phyloP scores from a whole-genome alignment of 75 land plant species.

The Gnetum montanum region DNA sequence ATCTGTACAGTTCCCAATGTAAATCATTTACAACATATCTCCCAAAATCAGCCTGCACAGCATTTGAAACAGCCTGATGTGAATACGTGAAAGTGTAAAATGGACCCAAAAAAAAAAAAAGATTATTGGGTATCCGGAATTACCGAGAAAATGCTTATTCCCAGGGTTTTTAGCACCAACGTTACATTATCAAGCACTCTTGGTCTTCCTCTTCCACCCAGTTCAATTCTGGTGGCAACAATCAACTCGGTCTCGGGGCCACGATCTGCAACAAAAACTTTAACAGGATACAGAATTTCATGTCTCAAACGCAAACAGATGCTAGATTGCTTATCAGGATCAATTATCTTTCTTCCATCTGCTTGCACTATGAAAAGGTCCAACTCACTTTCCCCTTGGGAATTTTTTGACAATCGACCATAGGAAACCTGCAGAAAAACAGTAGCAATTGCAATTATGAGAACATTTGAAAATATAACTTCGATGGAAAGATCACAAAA shows the following conservation, averaged over 20 bases:
- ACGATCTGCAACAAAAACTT: constrained; percentile 44
- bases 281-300: constrained; percentile 53
- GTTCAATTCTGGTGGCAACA: constrained; percentile 81
- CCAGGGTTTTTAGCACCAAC: constrained; percentile 50
- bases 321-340: constrained; percentile 46
- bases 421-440: constrained; percentile 55
- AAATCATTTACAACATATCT: constrained; percentile 42
- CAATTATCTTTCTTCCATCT: constrained; percentile 71
- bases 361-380: constrained; percentile 62
- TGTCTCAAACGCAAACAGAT: constrained; percentile 41
- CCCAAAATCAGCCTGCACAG: constrained; percentile 57
- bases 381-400: constrained; percentile 40
- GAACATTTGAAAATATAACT: not conserved
- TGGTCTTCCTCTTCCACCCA: constrained; percentile 72
- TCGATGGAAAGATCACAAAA: not conserved
- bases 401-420: constrained; percentile 49
- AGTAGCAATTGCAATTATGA: too few relatives aligned
- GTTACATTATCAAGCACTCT: constrained; percentile 81
- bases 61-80: not conserved
- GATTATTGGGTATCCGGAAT: not conserved
- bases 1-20: constrained; percentile 75
- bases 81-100: not conserved
- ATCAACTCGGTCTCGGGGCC: constrained; percentile 84
- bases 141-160: constrained; percentile 70
- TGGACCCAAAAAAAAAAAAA: not conserved